Conservation (phyloP, 768 basidiomycete species). For the Mycena epipterygia region DNA sequence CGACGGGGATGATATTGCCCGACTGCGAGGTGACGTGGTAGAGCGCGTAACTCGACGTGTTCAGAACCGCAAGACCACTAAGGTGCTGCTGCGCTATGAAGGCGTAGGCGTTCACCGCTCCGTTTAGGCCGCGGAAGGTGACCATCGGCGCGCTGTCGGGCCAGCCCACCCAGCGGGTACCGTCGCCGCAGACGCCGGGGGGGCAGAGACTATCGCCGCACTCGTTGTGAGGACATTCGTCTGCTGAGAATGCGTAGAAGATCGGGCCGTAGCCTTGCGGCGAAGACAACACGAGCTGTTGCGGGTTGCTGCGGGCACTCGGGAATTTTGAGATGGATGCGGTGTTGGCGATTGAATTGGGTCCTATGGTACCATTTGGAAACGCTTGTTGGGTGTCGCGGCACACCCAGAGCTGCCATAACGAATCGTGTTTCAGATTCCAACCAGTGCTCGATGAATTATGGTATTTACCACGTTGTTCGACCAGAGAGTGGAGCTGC, state of each 20-base stretch:
- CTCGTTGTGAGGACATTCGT: slow-evolving; percentile 23
- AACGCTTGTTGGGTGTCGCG: slow-evolving; percentile 27
- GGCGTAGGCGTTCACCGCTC: slow-evolving; percentile 15
- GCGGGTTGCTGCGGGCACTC: not conserved
- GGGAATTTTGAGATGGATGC: slow-evolving; percentile 19
- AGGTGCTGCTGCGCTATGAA: slow-evolving; percentile 27
- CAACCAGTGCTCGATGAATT: not conserved
- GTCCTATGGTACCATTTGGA: not conserved
- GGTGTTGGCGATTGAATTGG: slow-evolving; percentile 18
- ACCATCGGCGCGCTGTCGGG: slow-evolving; percentile 27
- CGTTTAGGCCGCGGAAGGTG: not conserved
- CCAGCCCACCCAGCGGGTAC: slow-evolving; percentile 34
- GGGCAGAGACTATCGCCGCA: not conserved
- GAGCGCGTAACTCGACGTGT: slow-evolving; percentile 16
- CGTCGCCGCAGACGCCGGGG: slow-evolving; percentile 23
- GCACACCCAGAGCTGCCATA: slow-evolving; percentile 29
- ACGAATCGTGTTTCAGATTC: too few relatives aligned
- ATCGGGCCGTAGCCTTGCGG: slow-evolving; percentile 20
- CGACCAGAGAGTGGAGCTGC: slow-evolving; percentile 22
- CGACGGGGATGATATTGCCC: slow-evolving; percentile 4
- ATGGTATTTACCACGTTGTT: slow-evolving; percentile 5
- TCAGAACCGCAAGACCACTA: slow-evolving; percentile 10
- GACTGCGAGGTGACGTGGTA: slow-evolving; percentile 26
- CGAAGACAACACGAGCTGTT: slow-evolving; percentile 7
- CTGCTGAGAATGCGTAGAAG: slow-evolving; percentile 25